A percentile compares a stretch with the other conserved stretches of the same genome.
These are phyloP conservation scores for Aphanoascus verrucosus DNA, from an alignment of 2,329 filamentous ascomycete genomes.

Conservation along the genomic window DNA sequence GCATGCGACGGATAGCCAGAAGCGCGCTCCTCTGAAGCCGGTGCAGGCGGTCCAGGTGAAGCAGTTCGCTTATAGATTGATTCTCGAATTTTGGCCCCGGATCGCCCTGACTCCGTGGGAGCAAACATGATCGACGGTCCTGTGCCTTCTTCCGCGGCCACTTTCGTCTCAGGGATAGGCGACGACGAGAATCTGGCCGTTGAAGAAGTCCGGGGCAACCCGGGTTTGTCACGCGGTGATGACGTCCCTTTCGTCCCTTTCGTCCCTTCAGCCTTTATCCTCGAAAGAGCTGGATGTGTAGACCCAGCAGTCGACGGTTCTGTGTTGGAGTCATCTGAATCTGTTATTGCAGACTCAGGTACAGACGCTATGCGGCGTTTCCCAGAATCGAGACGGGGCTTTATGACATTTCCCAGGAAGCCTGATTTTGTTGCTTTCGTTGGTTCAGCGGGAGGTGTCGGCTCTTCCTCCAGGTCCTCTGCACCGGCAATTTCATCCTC, in stretches of 20 bases:
- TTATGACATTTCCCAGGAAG: neutral
- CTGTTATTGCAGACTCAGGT: slow-evolving; percentile 12
- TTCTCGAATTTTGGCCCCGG: slow-evolving; percentile 18
- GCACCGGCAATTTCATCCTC: slow-evolving; percentile 9
- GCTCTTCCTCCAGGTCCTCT: neutral
- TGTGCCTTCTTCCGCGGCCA: slow-evolving; percentile 53
- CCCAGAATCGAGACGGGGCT: neutral
- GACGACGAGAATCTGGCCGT: slow-evolving; percentile 54
- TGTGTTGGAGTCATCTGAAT: slow-evolving; percentile 10
- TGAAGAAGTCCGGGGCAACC: slow-evolving; percentile 19
- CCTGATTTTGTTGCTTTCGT: neutral
- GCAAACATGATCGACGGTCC: slow-evolving; percentile 69
- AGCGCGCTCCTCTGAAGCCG: slow-evolving; percentile 17
- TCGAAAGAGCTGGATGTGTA: slow-evolving; percentile 11
- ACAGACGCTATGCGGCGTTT: slow-evolving; percentile 1
- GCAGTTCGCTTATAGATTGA: slow-evolving; percentile 32
- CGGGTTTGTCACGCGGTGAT: slow-evolving; percentile 9
- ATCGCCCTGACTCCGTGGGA: slow-evolving; percentile 27
- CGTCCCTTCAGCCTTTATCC: slow-evolving; percentile 8
- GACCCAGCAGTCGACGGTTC: neutral
- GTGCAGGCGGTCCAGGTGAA: slow-evolving; percentile 14
- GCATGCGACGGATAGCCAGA: slow-evolving; percentile 48
- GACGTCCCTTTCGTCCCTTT: too few species aligned
- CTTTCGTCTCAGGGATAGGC: slow-evolving; percentile 58
- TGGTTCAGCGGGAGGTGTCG: slow-evolving; percentile 5